Base-by-base conservation (phyloP, 2,329 filamentous ascomycete species). In the Celoporthe dispersa region DNA sequence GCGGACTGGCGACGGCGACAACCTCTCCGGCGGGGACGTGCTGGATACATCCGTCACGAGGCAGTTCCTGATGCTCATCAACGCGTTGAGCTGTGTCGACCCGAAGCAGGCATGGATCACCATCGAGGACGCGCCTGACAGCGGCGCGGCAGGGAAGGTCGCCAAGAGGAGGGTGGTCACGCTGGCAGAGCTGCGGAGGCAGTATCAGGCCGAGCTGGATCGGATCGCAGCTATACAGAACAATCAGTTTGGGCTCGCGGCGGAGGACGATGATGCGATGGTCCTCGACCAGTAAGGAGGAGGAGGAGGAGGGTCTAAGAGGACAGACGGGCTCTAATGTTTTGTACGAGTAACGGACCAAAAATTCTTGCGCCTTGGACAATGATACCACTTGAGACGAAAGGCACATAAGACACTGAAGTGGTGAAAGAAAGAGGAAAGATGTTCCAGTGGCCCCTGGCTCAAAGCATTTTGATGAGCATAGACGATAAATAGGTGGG, bases 131-230 rank as follows among this genome's bases (percentile, higher is more conserved):
- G 72, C 67, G 37, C 62, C 69, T 25, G 70, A 71, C 22, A 64
- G 67, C 19, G 41, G 67, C 28, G 48, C 63, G 37, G 64, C 69
- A 71, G 75, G 59, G 19, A 65, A 73, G 70, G 51, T 68, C 70
- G 28, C 80, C 19, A 92, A 91, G 82, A 89, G 94, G 72, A 91
- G 88, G 78, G 90, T 98, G 48, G 87, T 98, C 22, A 97, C 93
- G 41, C 82, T 99, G 68, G 92, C 92, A 39, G 94, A 97, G 78
- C 84, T 98, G 66, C 88, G 94, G 76, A 93, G 91, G 80, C 92
- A 95, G 78, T 99, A 98, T 79, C 93, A 97, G 81, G 89, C 88
- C 33, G 94, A 98, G 80, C 83, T 99, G 77, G 96, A 99, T 81
- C 87, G 94, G 73, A 91, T 96, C 74, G 93, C 92, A 66, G 92